phyloP scores from a whole-genome alignment of 164 flowering plant genomes.

The Vitis cinerea region DNA sequence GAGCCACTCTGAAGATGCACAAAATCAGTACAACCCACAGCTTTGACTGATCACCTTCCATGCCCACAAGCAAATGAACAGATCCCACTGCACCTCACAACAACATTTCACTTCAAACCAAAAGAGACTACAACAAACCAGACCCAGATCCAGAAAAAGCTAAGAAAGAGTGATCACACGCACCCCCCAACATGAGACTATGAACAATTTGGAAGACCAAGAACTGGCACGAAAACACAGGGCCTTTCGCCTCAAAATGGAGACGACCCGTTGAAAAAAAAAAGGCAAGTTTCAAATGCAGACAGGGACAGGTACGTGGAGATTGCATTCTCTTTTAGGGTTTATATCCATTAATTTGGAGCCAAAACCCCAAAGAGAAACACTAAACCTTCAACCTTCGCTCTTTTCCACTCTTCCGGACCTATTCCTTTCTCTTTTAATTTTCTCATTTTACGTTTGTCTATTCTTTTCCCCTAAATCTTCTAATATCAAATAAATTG shows the following conservation, averaged over 20 bases:
- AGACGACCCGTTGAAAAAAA: neutral
- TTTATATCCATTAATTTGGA: neutral
- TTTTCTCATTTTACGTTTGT: neutral
- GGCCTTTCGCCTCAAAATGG: neutral
- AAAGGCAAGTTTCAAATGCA: neutral
- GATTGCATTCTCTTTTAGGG: neutral
- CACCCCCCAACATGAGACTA: too few species aligned
- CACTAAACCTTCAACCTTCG: neutral
- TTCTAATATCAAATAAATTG: too few species aligned
- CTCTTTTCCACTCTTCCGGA: neutral
- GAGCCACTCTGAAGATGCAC: conserved; percentile 12
- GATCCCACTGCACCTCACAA: neutral
- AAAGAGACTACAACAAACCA: neutral
- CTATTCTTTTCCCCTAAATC: too few species aligned
- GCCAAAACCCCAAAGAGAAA: neutral
- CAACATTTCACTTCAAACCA: neutral
- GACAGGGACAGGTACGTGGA: neutral
- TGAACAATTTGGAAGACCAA: too few species aligned
- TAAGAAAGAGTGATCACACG: too few species aligned
- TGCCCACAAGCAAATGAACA: neutral
- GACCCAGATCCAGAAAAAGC: too few species aligned
- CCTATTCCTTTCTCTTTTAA: neutral
- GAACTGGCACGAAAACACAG: neutral
- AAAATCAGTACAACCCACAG: conserved; percentile 5
- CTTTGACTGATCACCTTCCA: conserved; percentile 17